phyloP scores from a whole-genome alignment of 306 rosid species.

The cucumber (Cucumis sativus) region DNA sequence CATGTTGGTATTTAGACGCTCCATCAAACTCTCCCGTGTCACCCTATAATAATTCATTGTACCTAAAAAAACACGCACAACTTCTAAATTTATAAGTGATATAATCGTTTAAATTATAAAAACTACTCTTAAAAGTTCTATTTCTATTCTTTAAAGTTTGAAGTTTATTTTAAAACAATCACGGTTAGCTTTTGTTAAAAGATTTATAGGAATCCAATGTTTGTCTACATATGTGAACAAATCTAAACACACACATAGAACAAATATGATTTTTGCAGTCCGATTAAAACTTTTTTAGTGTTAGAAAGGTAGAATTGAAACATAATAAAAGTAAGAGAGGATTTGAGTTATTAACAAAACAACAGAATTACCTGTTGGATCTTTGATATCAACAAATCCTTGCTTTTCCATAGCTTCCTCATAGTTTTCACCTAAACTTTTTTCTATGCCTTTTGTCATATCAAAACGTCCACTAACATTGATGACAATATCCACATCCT shows the following conservation, averaged over 20 bases:
- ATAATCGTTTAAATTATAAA: not conserved
- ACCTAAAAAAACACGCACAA: conserved; percentile 10
- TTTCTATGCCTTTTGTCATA: conserved; percentile 33
- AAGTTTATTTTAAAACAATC: too few species aligned
- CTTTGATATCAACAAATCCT: conserved; percentile 52
- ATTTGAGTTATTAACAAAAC: not conserved
- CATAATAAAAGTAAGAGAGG: not conserved
- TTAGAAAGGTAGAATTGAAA: too few species aligned
- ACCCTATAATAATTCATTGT: conserved; percentile 25
- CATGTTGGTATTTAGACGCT: conserved; percentile 43
- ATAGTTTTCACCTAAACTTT: conserved; percentile 40
- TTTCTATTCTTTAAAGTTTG: too few species aligned
- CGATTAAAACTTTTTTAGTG: too few species aligned
- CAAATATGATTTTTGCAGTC: too few species aligned
- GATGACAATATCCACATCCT: conserved; percentile 39
- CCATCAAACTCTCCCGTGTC: conserved; percentile 48
- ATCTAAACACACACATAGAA: too few species aligned
- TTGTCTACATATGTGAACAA: too few species aligned
- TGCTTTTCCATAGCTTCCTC: conserved; percentile 38
- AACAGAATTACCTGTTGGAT: conserved; percentile 26
- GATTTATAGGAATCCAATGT: too few species aligned
- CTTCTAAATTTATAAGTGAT: not conserved
- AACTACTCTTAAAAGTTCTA: too few species aligned
- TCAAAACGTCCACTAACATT: conserved; percentile 67
- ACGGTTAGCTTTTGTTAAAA: too few species aligned